Percentiles rank a stretch among this genome's conserved stretches.
Conservation (phyloP, 768 basidiomycete genomes). For the Boletus huronensis region DNA sequence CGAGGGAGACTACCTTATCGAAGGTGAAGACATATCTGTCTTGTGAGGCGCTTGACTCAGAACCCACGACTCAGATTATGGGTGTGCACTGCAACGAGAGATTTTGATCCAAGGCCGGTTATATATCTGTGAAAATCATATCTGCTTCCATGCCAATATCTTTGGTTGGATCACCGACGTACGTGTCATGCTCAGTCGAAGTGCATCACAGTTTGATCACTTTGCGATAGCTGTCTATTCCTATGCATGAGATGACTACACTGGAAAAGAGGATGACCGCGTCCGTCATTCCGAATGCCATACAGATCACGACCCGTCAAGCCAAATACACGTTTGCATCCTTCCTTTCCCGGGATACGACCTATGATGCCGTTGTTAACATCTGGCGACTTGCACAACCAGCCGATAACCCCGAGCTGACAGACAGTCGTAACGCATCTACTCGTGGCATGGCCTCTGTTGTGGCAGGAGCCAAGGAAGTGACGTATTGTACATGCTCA, state of each 20-base stretch:
- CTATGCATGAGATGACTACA: conserved; percentile 79
- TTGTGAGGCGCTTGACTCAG: not conserved
- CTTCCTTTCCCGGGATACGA: conserved; percentile 93
- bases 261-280: conserved; percentile 98
- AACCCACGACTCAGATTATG: conserved; percentile 67
- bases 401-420: conserved; percentile 39
- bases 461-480: conserved; percentile 39
- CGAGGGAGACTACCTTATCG: conserved; percentile 96
- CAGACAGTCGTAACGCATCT: conserved; percentile 16
- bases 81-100: conserved; percentile 94
- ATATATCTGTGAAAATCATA: conserved; percentile 97
- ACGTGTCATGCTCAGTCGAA: conserved; percentile 32
- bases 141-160: conserved; percentile 99
- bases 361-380: conserved; percentile 92
- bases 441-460: conserved; percentile 18
- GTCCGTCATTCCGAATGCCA: conserved; percentile 95
- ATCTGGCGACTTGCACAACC: conserved; percentile 93
- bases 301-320: conserved; percentile 79
- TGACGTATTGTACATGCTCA: conserved; percentile 73
- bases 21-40: conserved; percentile 55
- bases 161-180: conserved; percentile 99
- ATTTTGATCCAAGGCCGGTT: conserved; percentile 94
- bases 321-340: conserved; percentile 93
- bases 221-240: conserved; percentile 68
- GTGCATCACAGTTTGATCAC: conserved; percentile 7